Base-by-base conservation (phyloP, 164 flowering plant genomes). In the Vitis rotundifolia region DNA sequence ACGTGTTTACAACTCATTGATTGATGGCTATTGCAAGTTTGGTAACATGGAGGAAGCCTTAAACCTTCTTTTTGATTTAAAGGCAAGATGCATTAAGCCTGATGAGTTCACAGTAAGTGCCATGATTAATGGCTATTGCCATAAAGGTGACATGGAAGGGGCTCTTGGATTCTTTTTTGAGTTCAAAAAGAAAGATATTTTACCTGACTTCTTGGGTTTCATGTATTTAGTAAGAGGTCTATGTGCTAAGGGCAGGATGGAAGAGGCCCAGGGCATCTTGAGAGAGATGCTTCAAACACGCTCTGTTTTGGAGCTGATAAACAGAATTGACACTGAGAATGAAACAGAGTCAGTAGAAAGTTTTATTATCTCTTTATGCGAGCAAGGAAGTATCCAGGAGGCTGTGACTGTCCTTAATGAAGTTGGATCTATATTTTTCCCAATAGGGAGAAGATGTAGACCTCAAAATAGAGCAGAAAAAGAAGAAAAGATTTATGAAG, bases 201-300 rank as follows among this genome's bases (percentile, higher is more conserved):
- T 73, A 10, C 95, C 99, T 59, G 98, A 93, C 80, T 89, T 89
- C 55, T 79, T 89, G 79, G 97, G 98, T 48, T 96, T 88, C 65
- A 28, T 89, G 69, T 78, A 77, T 81, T 77, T 96, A 76, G 69
- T 88, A n/a, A 85, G 81, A 79, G 97, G 97, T 16, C 78, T 96
- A 59, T 83, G 79, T 75, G 68, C 84, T 1, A 93, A 89, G 71
- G 99, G 99, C 66, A 86, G 97, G 75, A 89, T 93, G 91, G 97
- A 90, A 75, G 98, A 96, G 79, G 86, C 97, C 5, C 78, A 93
- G 69, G 83, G 79, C 70, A 70, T 89, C 31, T 72, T 96, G 70
- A 83, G 87, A 75, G 98, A 91, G 80, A 93, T 93, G 97, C 89
- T 96, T 78, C 86, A 80, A 68, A 77, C 74, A 18, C 58, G 73